A percentile compares a stretch with the other conserved stretches of the same genome.
Evolutionary conservation across 2,329 filamentous ascomycete species (phyloP).

Genomic region (Leptodontidium sp.): DNA sequence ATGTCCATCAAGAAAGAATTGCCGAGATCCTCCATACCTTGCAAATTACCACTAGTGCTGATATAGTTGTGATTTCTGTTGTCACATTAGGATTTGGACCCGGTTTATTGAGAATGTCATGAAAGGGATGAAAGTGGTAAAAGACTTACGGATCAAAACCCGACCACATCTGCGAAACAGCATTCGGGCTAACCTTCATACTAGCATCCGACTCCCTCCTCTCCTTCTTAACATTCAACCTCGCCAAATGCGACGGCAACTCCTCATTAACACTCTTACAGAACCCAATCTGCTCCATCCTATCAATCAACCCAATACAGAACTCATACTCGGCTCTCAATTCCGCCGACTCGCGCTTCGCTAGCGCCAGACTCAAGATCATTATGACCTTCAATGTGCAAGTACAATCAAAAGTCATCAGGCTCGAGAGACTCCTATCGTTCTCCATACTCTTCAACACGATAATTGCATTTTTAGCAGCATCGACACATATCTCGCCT

Average conservation of each 20-base stretch:
- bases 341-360: constrained; percentile 28
- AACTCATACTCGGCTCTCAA: constrained; percentile 25
- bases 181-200: constrained; percentile 2
- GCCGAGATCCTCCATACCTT: constrained; percentile 28
- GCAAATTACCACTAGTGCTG: constrained; percentile 20
- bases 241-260: constrained; percentile 29
- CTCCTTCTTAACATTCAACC: constrained; percentile 27
- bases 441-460: constrained; percentile 32
- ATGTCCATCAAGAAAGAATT: constrained; percentile 33
- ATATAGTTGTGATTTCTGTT: constrained; percentile 14
- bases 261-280: constrained; percentile 31
- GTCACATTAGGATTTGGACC: neutral
- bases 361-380: constrained; percentile 32
- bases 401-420: constrained; percentile 32
- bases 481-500: constrained; percentile 34
- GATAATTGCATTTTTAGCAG: constrained; percentile 30
- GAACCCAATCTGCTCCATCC: constrained; percentile 37
- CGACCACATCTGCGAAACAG: constrained; percentile 10
- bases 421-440: constrained; percentile 32
- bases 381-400: constrained; percentile 33
- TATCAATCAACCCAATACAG: constrained; percentile 28
- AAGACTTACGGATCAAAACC: constrained; percentile 24
- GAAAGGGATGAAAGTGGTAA: too few species aligned
- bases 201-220: constrained; percentile 7
- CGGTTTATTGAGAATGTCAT: too few species aligned